Percentiles rank a stretch among this genome's conserved stretches.
Evolutionary conservation across 2,329 filamentous ascomycete genomes (phyloP).

Genomic region (Penicillium expansum): DNA sequence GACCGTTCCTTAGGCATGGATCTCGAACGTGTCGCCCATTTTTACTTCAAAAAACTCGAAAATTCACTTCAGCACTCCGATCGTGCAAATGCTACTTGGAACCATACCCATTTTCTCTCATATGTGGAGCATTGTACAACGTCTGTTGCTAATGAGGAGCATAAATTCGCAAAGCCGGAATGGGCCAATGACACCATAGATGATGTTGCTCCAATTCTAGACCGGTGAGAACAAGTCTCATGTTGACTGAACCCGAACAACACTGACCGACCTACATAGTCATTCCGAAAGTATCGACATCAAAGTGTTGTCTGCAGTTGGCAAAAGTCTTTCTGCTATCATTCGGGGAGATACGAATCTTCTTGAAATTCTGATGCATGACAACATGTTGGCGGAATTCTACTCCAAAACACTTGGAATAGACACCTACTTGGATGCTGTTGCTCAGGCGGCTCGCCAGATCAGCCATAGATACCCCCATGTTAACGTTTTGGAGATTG

Average conservation of each 20-base stretch:
- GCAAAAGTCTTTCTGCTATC: slow-evolving; percentile 36
- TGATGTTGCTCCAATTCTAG: slow-evolving; percentile 7
- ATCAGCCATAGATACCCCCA: slow-evolving; percentile 43
- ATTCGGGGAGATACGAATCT: slow-evolving; percentile 37
- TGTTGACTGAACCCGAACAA: neutral
- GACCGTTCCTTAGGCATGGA: slow-evolving; percentile 1
- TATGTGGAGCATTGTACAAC: slow-evolving; percentile 14
- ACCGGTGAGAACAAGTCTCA: slow-evolving; percentile 2
- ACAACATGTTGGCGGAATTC: slow-evolving; percentile 36
- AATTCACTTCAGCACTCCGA: neutral
- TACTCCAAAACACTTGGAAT: slow-evolving; percentile 32
- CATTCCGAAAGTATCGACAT: slow-evolving; percentile 11
- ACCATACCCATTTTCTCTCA: slow-evolving; percentile 15
- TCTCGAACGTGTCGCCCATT: slow-evolving; percentile 21
- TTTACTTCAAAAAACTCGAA: slow-evolving; percentile 16
- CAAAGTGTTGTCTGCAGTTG: slow-evolving; percentile 16
- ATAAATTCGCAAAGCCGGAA: slow-evolving; percentile 11
- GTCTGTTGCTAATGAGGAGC: slow-evolving; percentile 6
- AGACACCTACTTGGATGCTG: slow-evolving; percentile 19
- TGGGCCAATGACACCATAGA: slow-evolving; percentile 14
- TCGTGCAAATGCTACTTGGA: neutral
- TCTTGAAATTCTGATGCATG: slow-evolving; percentile 39
- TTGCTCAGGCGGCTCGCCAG: slow-evolving; percentile 32
- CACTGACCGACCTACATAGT: slow-evolving; percentile 9
- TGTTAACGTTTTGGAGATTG: slow-evolving; percentile 45